Conservation (phyloP, 1,139 yeast species). For the Pichia sp. region DNA sequence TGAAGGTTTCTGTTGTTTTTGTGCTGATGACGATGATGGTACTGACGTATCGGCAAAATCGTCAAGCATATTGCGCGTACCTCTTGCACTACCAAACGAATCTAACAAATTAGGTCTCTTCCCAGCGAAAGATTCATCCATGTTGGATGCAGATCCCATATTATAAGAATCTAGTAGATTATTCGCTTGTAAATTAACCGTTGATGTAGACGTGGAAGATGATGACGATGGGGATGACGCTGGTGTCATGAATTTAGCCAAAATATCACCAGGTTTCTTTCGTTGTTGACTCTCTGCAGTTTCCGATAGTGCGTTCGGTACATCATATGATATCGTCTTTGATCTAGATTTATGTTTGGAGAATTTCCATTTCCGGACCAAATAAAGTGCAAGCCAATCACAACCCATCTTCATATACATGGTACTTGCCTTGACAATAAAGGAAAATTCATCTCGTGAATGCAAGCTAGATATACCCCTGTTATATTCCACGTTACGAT, state of each 20-base stretch:
- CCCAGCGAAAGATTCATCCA: slow-evolving; percentile 3
- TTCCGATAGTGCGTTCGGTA: neutral
- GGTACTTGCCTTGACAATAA: slow-evolving; percentile 53
- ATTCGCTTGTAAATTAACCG: too few species aligned
- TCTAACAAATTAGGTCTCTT: slow-evolving; percentile 5
- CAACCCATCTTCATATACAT: slow-evolving; percentile 89
- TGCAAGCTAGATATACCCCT: slow-evolving; percentile 43
- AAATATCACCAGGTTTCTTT: slow-evolving; percentile 15
- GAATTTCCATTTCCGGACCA: slow-evolving; percentile 67
- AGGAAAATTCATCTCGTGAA: slow-evolving; percentile 47
- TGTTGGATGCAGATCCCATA: neutral
- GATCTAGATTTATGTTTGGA: slow-evolving; percentile 14
- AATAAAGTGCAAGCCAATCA: slow-evolving; percentile 61
- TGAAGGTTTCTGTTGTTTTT: too few species aligned
- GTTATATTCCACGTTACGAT: slow-evolving; percentile 39
- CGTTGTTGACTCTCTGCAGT: slow-evolving; percentile 1
- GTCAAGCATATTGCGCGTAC: slow-evolving; percentile 1
- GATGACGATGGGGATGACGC: too few species aligned
- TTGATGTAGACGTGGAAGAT: too few species aligned
- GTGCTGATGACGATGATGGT: neutral
- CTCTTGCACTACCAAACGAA: neutral
- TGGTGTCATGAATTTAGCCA: slow-evolving; percentile 13
- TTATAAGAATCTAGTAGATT: slow-evolving; percentile 3
- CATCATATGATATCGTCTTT: too few species aligned
- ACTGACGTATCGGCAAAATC: neutral